Base-by-base conservation (phyloP, 2,329 filamentous ascomycete genomes). In the Sporothrix luriei region DNA sequence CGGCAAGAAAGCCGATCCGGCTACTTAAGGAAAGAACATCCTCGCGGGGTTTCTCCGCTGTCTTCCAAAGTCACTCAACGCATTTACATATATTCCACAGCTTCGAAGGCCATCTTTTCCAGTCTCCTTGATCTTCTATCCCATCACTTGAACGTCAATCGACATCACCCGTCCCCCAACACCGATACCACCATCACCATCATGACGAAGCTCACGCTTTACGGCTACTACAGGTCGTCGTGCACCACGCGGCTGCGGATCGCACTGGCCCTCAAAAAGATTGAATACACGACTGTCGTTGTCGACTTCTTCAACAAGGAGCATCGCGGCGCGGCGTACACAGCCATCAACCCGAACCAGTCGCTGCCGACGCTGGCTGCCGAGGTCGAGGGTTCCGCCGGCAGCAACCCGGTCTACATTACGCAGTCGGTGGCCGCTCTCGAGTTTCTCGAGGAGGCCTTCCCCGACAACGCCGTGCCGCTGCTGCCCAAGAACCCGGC, bases 181-280 rank as follows among this genome's bases (percentile, higher is more conserved):
- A 26, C 16, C 26, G 1, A 52, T 48, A 6, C 19, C 40, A 52
- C 9, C 52, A n/a, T 7, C 16, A 10, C n/a, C n/a, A 26, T 43
- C 52, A 71, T 66, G 68, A 21, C 61, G 24, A 21, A 48, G 19
- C 68, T 73, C 74, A 80, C 77, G 1, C 82, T 90, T 11, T 83
- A 89, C 79, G 84, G 82, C 71, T 89, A 88, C 78, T 88, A 85
- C 78, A 82, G 85, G 72, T 90, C 87, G 62, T 88, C 86, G 19
- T 90, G 87, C 78, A 85, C 86, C 0, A 86, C 84, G 0, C 84
- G 88, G 14, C 79, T 90, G 5, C 86, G 86, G 59, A 89, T 89
- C 71, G 85, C 86, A 13, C 79, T 88, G 1, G 79, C 85, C 69
- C 79, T 87, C 66, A 90, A 90, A 73, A 75, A 75, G 26, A 81